Base-by-base conservation (phyloP, 768 basidiomycete genomes). In the Psilocybe cubensis region DNA sequence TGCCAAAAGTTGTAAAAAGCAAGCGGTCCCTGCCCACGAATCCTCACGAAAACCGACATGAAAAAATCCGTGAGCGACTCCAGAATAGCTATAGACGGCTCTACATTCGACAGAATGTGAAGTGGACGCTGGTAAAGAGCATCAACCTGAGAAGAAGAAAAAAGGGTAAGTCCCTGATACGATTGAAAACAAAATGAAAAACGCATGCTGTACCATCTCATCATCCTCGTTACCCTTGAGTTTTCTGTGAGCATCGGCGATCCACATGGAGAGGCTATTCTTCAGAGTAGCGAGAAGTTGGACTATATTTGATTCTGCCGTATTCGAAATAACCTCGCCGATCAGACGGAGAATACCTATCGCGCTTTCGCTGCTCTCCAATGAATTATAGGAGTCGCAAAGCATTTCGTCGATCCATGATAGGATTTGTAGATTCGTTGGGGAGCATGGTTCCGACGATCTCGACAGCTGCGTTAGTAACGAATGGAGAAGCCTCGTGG, bases 1-100 rank as follows among this genome's bases (percentile, higher is more conserved):
- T 74, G 75, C 87, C 87, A 89, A 65, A 84, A 88, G 2, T 67
- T 70, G 60, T 77, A 74, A 57, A 88, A 89, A 1, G 80, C 77
- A 5, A 79, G 62, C 0, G 83, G 80, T 0, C 83, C 86, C 18
- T 76, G 70, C 8, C 81, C 79, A 0, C 80, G 78, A 25, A 81
- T 74, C 21, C 74, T 79, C 3, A 70, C 55, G 61, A 88, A 87
- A 0, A 79, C 79, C 2, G 85, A 80, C 12, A 71, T 68, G 2
- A 89, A 69, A 58, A 87, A 81, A 20, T 66, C 68, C 7, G 82
- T 76, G 18, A 82, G 66, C 2, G 68, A 61, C 11, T 73, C 57
- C 3, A 88, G 75, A 25, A 66, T 73, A 24, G 76, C 70, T 0
- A 73, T 54, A 4, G 81, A 78, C 11, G 79, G 76, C 4, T 79